These are phyloP conservation scores for Elongisporangium undulatum DNA, from an alignment of 352 stramenopile species.

Conservation along the genomic window DNA sequence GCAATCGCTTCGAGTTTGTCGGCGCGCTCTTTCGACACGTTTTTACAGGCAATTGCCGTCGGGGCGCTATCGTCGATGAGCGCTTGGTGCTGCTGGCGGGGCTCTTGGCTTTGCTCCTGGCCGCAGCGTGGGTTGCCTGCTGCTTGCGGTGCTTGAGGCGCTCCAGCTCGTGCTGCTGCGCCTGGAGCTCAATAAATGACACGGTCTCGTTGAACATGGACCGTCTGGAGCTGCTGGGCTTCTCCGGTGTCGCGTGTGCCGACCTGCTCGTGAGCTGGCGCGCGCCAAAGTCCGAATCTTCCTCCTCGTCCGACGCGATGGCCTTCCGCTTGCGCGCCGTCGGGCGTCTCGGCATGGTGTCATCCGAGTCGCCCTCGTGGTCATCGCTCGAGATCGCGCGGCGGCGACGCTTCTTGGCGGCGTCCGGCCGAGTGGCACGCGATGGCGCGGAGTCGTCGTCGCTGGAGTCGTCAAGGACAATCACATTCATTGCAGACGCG, in stretches of 20 bases:
- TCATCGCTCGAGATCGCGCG: constrained; percentile 1
- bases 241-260: neutral
- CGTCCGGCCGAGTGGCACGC: neutral
- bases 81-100: constrained; percentile 1
- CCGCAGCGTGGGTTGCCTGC: constrained; percentile 3
- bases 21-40: neutral
- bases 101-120: neutral
- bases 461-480: constrained; percentile 46
- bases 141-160: constrained; percentile 17
- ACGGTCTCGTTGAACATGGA: constrained; percentile 31
- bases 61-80: neutral
- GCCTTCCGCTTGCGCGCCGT: constrained; percentile 2
- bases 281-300: constrained; percentile 5
- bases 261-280: constrained; percentile 12
- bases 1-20: neutral
- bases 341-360: neutral
- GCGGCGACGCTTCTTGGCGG: neutral
- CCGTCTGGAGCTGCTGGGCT: constrained; percentile 9
- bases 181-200: constrained; percentile 59
- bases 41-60: neutral
- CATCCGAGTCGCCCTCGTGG: neutral
- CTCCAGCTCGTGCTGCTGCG: constrained; percentile 48
- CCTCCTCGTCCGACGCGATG: constrained; percentile 15
- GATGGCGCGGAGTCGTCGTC: constrained; percentile 21
- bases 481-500: constrained; percentile 19